Base-by-base conservation (phyloP, 2,329 filamentous ascomycete genomes). In the Paramyrothecium sp. region DNA sequence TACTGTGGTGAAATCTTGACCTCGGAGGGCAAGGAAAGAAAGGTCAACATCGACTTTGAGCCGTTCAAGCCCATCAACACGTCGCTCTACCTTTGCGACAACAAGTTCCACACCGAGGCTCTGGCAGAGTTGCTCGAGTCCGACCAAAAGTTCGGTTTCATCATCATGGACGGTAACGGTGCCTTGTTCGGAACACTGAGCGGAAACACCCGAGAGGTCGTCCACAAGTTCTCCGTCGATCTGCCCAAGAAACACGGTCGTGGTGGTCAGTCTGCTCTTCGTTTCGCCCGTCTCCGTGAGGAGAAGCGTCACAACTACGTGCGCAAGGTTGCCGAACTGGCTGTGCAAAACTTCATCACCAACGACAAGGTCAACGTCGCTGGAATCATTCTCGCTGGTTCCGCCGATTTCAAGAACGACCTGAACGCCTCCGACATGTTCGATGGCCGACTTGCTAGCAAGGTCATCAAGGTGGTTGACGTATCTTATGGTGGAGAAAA, bases 1-100 rank as follows among this genome's bases (percentile, higher is more conserved):
- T 99, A 99, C 85, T 99, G 95, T 77, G 95, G 95, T 88, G 95
- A 99, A 97, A 98, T 99, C 75, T 89, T 99, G 82, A 99, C 95
- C 56, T 89, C 89, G 30, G 95, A 99, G 82, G 95, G 95, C 78
- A 99, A 99, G 79, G 95, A 99, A 81, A 86, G 95, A 72, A 99
- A 97, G 84, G 96, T 99, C 82, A 99, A 99, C 79, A 99, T 99
- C 75, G 96, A 99, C 74, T 99, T 99, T 75, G 95, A 99, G 79
- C 95, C 95, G 33, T 99, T 99, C 85, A 99, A 99, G 84, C 95
- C 95, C 60, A 99, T 99, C 87, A 99, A 99, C 79, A 99, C 95
- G 38, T 99, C 96, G 49, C 86, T 99, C 51, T 99, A 99, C 76
- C 91, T 99, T 60, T 99, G 95, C 81, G 95, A 99, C 87, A 99